These are phyloP conservation scores for Cynara cardunculus DNA, from an alignment of 129 eudicot species.

Conservation along the genomic window DNA sequence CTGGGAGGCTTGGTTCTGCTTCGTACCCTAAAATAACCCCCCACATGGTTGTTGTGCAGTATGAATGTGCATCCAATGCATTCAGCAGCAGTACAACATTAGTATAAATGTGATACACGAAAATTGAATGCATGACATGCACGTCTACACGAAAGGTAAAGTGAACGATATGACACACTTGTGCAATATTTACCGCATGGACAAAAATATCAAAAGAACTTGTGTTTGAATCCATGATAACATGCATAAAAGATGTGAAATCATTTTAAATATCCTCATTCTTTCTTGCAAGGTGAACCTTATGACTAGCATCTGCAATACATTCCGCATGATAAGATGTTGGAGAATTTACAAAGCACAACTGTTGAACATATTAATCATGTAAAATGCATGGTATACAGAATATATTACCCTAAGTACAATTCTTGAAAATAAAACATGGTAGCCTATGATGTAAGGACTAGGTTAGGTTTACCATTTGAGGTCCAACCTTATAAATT, in stretches of 20 bases:
- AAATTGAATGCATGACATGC: background rate
- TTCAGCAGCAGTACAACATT: background rate
- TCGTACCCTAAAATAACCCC: background rate
- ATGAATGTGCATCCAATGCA: background rate
- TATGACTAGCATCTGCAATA: background rate
- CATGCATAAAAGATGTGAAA: conserved; percentile 1
- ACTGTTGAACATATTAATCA: background rate
- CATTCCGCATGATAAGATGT: background rate
- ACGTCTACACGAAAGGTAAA: background rate
- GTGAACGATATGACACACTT: no score
- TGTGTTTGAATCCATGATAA: background rate
- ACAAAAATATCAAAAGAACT: background rate
- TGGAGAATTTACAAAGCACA: background rate
- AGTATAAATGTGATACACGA: background rate
- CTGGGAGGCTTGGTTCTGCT: background rate
- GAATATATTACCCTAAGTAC: conserved; percentile 1
- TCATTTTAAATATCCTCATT: background rate
- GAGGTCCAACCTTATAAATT: conserved; percentile 2
- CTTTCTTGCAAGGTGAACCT: background rate
- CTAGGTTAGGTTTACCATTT: background rate
- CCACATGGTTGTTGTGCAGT: background rate
- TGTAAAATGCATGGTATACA: conserved; percentile 8
- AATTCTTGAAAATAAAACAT: background rate
- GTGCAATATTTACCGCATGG: background rate
- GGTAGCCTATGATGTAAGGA: background rate